Evolutionary conservation across 176 grass and related monocot genomes (phyloP), one percentile per base, ranked within the genome.

Genomic region (Ampelocalamus luodianensis): DNA sequence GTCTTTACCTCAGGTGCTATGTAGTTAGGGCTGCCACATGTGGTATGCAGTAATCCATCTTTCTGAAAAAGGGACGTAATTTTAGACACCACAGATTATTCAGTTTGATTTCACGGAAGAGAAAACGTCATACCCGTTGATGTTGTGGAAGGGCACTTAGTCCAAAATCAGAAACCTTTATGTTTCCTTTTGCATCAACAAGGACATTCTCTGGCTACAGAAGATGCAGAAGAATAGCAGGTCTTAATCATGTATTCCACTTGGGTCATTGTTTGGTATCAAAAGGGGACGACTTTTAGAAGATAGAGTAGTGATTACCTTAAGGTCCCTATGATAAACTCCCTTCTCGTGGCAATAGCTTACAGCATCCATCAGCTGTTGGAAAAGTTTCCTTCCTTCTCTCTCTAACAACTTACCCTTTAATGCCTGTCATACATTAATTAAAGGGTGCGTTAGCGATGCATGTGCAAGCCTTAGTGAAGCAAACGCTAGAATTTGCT

Each of bases 161-260:
- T 54, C 96, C 96, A 39, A 99, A 99, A 87, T 99, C 93, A 12
- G 91, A 96, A 80, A 99, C 90, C 84, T 99, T 99, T 85, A 99
- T 94, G 81, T 94, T 96, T 74, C 96, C 93, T 81, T 99, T 94
- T 73, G 88, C 86, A 92, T 99, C 93, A 61, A 99, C 72, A 61
- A 99, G 96, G 72, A 99, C 83, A 83, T 99, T 99, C 86, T 94
- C 90, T 23, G 93, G 96, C 96, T 99, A 76, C 78, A 92, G 50
- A 51, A 67, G 70, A 81, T 32, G 18, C 62, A 55, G 13, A 86
- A 80, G 68, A 89, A 76, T 82, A 75, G 24, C 18, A 14, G 22
- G 22, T 29, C 13, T 85, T 22, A 78, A 10, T 85, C 40, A 44
- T 32, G 50, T 48, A 11, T 49, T 78, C 22, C 58, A 71, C 71